phyloP scores from a whole-genome alignment of 768 basidiomycete genomes.

The Pholiota conissans region DNA sequence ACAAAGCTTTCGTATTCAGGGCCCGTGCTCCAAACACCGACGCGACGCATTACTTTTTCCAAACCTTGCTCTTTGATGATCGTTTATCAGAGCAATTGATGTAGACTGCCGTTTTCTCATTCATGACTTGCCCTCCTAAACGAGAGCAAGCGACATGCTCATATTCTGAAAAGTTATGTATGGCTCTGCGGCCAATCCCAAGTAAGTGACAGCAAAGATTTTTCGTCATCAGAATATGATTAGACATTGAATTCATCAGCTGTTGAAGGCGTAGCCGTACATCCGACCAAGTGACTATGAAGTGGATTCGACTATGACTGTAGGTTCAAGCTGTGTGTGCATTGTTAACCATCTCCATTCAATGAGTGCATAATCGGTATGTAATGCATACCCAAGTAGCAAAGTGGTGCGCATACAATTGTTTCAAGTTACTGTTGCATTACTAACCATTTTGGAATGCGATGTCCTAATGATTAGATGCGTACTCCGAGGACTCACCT shows the following conservation, averaged over 20 bases:
- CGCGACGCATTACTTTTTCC: background rate
- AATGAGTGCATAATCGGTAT: background rate
- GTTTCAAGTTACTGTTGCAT: background rate
- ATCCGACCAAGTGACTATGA: background rate
- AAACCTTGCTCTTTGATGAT: background rate
- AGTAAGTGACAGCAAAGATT: background rate
- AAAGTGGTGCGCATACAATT: background rate
- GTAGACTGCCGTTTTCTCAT: background rate
- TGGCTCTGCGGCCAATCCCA: background rate
- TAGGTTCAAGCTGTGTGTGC: background rate
- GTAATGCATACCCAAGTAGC: background rate
- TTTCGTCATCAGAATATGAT: background rate
- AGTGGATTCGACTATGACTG: background rate
- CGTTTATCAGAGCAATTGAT: background rate
- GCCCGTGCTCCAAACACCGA: background rate
- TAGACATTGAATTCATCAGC: background rate
- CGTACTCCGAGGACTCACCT: background rate
- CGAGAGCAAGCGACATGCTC: background rate
- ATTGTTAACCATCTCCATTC: background rate
- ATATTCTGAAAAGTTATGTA: background rate
- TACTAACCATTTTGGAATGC: background rate
- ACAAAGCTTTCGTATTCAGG: background rate
- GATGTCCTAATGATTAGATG: background rate
- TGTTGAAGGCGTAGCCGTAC: background rate
- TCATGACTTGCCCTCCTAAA: background rate